phyloP scores from a whole-genome alignment of 2,329 filamentous ascomycete species.

The Phaeosphaeriaceae sp. region DNA sequence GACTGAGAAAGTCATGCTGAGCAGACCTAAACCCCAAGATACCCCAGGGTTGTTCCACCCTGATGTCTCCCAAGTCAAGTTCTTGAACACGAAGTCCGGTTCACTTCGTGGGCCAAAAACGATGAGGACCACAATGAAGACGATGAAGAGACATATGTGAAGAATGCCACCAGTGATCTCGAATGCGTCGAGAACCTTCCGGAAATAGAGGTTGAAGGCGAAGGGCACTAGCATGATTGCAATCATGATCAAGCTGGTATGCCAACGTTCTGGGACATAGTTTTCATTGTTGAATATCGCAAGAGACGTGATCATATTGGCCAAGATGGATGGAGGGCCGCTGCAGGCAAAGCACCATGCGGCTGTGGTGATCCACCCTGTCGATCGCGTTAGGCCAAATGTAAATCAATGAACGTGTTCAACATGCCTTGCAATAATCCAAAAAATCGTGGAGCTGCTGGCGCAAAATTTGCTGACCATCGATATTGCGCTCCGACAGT shows the following conservation, averaged over 20 bases:
- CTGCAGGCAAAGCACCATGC: conserved; percentile 46
- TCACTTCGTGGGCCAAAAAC: conserved; percentile 49
- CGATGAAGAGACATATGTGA: conserved; percentile 58
- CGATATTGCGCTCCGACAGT: conserved; percentile 43
- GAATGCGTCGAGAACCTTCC: conserved; percentile 52
- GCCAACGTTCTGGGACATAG: conserved; percentile 53
- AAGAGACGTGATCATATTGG: conserved; percentile 34
- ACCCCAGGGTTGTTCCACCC: conserved; percentile 53
- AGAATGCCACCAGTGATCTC: conserved; percentile 56
- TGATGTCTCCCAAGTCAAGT: conserved; percentile 50
- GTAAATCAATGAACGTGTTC: not conserved
- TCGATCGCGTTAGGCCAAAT: conserved; percentile 36
- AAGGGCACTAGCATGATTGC: conserved; percentile 49
- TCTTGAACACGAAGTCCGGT: conserved; percentile 53
- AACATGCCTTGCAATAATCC: conserved; percentile 36
- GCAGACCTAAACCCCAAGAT: conserved; percentile 50
- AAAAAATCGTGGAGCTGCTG: conserved; percentile 30
- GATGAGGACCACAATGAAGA: conserved; percentile 54
- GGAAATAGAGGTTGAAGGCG: conserved; percentile 54
- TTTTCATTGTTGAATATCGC: conserved; percentile 46
- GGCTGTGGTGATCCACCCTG: conserved; percentile 50
- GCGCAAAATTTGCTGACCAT: conserved; percentile 40
- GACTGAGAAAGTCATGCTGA: conserved; percentile 41
- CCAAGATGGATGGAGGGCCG: conserved; percentile 33
- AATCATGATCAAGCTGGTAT: conserved; percentile 57